Percentiles rank a stretch among this genome's conserved stretches.
Conservation (phyloP, 2,329 filamentous ascomycete genomes). For the Monosporascus sp. region DNA sequence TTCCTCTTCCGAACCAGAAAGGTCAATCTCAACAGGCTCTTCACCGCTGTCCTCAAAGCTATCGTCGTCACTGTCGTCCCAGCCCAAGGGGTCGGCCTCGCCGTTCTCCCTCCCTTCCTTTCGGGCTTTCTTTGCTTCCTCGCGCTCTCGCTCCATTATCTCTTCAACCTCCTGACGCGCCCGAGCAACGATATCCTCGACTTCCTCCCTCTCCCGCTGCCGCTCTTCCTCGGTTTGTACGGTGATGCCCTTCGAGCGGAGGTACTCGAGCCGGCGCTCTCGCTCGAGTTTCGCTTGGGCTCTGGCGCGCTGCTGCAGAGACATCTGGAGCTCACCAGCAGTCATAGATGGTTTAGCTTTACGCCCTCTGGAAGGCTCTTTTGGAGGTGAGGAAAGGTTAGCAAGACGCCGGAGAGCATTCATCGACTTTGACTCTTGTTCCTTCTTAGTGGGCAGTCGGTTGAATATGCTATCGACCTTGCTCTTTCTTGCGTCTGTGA, state of each 20-base stretch:
- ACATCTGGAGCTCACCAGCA: conserved; percentile 61
- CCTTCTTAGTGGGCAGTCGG: conserved; percentile 56
- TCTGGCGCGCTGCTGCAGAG: conserved; percentile 66
- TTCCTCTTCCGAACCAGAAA: conserved; percentile 32
- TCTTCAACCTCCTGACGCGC: conserved; percentile 75
- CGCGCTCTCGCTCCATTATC: conserved; percentile 72
- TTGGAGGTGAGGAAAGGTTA: conserved; percentile 61
- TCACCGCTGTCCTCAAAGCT: conserved; percentile 34
- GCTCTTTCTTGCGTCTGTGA: conserved; percentile 45
- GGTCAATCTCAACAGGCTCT: conserved; percentile 32
- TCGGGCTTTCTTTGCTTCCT: conserved; percentile 61
- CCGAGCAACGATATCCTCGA: conserved; percentile 84
- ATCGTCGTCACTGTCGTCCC: conserved; percentile 51
- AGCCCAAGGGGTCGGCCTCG: conserved; percentile 45
- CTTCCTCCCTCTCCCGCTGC: conserved; percentile 71
- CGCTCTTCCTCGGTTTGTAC: conserved; percentile 84
- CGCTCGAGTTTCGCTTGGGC: conserved; percentile 76
- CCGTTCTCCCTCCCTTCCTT: conserved; percentile 37
- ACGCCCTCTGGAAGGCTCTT: conserved; percentile 38
- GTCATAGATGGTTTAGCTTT: conserved; percentile 56
- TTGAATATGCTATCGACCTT: conserved; percentile 64
- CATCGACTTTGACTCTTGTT: conserved; percentile 59
- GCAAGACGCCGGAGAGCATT: conserved; percentile 69
- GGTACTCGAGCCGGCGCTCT: conserved; percentile 67
- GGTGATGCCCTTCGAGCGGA: conserved; percentile 74